Conservation (phyloP, 257 asterid species). For the Penstemon davidsonii region DNA sequence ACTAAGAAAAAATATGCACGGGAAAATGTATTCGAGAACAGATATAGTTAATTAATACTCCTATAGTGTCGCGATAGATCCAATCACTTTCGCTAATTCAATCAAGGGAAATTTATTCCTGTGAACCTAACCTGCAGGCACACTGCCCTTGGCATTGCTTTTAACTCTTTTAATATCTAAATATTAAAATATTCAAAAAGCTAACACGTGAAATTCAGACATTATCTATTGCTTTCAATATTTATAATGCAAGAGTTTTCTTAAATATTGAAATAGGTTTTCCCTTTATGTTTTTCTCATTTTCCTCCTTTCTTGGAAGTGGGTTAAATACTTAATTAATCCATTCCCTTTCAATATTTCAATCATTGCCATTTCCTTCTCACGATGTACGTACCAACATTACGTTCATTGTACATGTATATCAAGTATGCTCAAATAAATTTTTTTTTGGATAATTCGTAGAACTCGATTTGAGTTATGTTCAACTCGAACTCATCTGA, state of each 20-base stretch:
- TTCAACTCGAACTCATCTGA: too few relatives aligned
- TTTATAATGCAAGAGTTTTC: background rate
- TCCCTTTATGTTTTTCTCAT: background rate
- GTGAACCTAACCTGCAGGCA: background rate
- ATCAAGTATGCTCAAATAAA: too few relatives aligned
- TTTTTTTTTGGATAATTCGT: too few relatives aligned
- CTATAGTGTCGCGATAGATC: too few relatives aligned
- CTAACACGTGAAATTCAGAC: conserved; percentile 13
- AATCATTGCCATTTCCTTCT: background rate
- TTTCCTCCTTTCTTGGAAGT: background rate
- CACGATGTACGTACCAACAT: too few relatives aligned
- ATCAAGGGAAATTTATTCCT: too few relatives aligned
- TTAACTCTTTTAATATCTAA: background rate
- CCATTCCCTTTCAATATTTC: background rate
- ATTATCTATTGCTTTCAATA: background rate
- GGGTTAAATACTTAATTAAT: background rate
- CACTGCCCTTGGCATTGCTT: background rate
- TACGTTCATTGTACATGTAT: too few relatives aligned
- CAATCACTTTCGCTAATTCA: background rate
- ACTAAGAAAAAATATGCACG: too few relatives aligned
- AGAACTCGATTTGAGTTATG: too few relatives aligned
- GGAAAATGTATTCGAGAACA: too few relatives aligned
- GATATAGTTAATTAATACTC: too few relatives aligned
- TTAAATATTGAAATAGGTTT: background rate
- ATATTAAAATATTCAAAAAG: background rate